phyloP scores from a whole-genome alignment of 148 eudicot genomes.

The Simmondsia chinensis region DNA sequence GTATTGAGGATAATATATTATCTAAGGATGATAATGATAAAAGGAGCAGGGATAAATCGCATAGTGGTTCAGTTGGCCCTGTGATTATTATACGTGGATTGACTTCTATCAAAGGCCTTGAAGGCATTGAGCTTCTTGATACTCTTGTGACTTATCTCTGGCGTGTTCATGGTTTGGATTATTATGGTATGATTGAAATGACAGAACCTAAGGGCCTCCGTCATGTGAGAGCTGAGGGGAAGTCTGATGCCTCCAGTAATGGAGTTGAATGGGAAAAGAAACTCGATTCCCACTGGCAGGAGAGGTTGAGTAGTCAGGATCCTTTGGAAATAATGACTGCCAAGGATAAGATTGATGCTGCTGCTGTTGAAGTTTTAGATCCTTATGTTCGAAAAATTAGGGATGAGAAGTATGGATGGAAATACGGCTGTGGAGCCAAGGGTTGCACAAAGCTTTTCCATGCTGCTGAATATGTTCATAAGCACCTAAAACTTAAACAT shows the following conservation, averaged over 20 bases:
- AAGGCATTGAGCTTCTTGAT: slow-evolving; percentile 89
- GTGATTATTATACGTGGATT: slow-evolving; percentile 75
- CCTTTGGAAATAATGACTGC: slow-evolving; percentile 93
- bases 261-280: slow-evolving; percentile 89
- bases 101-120: slow-evolving; percentile 80
- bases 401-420: slow-evolving; percentile 99
- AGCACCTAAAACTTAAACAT: slow-evolving; percentile 92
- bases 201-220: slow-evolving; percentile 82
- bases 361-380: slow-evolving; percentile 81
- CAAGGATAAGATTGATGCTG: slow-evolving; percentile 92
- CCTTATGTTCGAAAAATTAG: slow-evolving; percentile 91
- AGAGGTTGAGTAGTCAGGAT: slow-evolving; percentile 66
- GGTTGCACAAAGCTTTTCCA: slow-evolving; percentile 98
- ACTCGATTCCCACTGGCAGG: slow-evolving; percentile 77
- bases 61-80: slow-evolving; percentile 77
- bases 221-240: slow-evolving; percentile 79
- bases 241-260: slow-evolving; percentile 34
- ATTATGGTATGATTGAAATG: slow-evolving; percentile 75
- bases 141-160: slow-evolving; percentile 88
- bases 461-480: slow-evolving; percentile 96
- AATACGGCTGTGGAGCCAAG: slow-evolving; percentile 99
- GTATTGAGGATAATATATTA: slow-evolving; percentile 80
- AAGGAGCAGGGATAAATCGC: slow-evolving; percentile 65
- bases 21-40: slow-evolving; percentile 66
- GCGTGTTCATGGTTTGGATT: slow-evolving; percentile 97